A percentile compares a stretch with the other conserved stretches of the same genome.
These are phyloP conservation scores for Arthroderma sp. DNA, from an alignment of 2,329 filamentous ascomycete species.

Conservation along the genomic window DNA sequence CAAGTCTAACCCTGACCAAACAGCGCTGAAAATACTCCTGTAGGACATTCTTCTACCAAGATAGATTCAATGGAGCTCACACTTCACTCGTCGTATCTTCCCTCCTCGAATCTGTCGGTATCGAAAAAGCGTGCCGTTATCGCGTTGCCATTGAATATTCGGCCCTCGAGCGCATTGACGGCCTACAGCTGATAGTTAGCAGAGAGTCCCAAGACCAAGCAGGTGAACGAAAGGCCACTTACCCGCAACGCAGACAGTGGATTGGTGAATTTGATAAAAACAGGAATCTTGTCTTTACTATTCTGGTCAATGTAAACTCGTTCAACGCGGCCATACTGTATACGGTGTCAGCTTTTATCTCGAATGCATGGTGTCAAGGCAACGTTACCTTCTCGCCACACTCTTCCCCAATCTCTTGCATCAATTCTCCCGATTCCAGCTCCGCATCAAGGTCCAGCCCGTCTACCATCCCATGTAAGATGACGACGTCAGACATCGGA, in stretches of 20 bases:
- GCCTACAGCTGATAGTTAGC: conserved; percentile 43
- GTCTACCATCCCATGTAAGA: conserved; percentile 73
- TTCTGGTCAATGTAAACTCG: conserved; percentile 61
- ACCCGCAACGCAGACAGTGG: conserved; percentile 73
- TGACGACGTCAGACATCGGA: conserved; percentile 67
- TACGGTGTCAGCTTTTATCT: conserved; percentile 9
- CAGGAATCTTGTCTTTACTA: conserved; percentile 44
- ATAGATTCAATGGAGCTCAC: not conserved
- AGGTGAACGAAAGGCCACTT: conserved; percentile 29
- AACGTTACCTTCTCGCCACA: conserved; percentile 64
- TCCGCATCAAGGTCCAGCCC: conserved; percentile 72
- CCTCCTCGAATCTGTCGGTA: conserved; percentile 65
- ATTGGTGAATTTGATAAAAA: conserved; percentile 90
- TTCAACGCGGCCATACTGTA: conserved; percentile 69
- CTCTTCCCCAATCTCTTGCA: conserved; percentile 92
- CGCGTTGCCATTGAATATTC: conserved; percentile 75
- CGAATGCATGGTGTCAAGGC: not conserved
- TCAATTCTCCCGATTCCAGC: conserved; percentile 54
- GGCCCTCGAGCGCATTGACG: conserved; percentile 77
- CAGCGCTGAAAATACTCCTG: not conserved
- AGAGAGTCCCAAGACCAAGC: conserved; percentile 4
- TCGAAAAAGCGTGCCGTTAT: conserved; percentile 78
- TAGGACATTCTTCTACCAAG: not conserved
- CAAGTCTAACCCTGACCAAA: not conserved
- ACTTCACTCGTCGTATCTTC: conserved; percentile 36